phyloP scores from a whole-genome alignment of 148 eudicot species.

The Pouteria glomerata region DNA sequence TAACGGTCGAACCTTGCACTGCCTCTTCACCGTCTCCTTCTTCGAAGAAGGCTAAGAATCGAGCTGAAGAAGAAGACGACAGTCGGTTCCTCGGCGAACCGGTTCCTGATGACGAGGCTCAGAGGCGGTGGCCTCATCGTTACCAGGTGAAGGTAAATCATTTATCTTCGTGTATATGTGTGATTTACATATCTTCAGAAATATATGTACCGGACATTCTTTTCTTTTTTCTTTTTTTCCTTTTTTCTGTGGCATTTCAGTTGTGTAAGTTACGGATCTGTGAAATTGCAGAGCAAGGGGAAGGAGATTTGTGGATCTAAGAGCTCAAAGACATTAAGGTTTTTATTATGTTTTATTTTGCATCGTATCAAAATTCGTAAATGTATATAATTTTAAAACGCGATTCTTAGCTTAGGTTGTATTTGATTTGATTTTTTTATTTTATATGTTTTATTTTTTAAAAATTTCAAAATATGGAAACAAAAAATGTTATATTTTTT shows the following conservation, averaged over 20 bases:
- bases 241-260: background rate
- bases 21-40: background rate
- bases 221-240: background rate
- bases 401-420: background rate
- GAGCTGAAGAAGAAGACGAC: slow-evolving; percentile 11
- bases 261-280: background rate
- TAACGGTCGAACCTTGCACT: background rate
- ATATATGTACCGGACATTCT: too few species aligned
- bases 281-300: background rate
- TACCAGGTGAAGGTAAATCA: slow-evolving; percentile 20
- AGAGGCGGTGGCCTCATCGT: slow-evolving; percentile 46
- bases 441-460: too few species aligned
- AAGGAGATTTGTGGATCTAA: background rate
- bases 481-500: too few species aligned
- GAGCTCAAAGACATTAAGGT: background rate
- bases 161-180: background rate
- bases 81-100: slow-evolving; percentile 41
- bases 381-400: background rate
- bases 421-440: too few species aligned
- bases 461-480: too few species aligned
- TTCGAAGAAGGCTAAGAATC: background rate
- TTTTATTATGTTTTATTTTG: background rate
- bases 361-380: background rate
- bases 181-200: background rate
- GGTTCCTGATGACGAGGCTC: slow-evolving; percentile 32